Conservation (phyloP, 192 early-diverging fungal species). For the Coemansia sp. region DNA sequence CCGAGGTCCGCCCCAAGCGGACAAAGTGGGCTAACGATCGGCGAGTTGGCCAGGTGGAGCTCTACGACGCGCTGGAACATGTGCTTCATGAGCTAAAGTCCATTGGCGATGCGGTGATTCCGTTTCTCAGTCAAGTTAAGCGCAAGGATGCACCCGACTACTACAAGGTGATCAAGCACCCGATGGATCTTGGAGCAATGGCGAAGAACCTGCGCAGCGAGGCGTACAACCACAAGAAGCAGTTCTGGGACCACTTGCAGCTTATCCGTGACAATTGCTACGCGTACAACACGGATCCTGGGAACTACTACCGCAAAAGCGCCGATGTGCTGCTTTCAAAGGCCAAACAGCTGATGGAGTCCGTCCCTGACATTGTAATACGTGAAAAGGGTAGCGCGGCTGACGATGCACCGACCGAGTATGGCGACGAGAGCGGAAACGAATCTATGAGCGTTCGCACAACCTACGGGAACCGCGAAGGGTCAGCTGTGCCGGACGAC, state of each 20-base stretch:
- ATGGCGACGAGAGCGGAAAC: conserved; percentile 60
- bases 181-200: conserved; percentile 95
- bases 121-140: conserved; percentile 86
- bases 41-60: conserved; percentile 81
- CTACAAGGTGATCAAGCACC: conserved; percentile 86
- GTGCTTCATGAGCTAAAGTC: conserved; percentile 78
- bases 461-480: conserved; percentile 25
- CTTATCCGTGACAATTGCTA: conserved; percentile 94
- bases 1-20: conserved; percentile 74
- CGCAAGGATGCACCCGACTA: conserved; percentile 93
- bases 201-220: conserved; percentile 80
- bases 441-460: conserved; percentile 40
- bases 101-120: conserved; percentile 77
- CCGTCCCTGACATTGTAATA: conserved; percentile 82
- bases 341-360: conserved; percentile 69
- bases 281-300: conserved; percentile 84
- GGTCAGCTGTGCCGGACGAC: conserved; percentile 30
- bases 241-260: conserved; percentile 84
- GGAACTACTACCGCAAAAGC: conserved; percentile 85
- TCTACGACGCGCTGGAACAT: conserved; percentile 89
- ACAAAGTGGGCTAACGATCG: conserved; percentile 91
- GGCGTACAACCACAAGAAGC: conserved; percentile 82
- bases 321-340: conserved; percentile 79
- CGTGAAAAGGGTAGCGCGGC: conserved; percentile 59
- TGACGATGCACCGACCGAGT: conserved; percentile 61